Conservation (phyloP, 768 basidiomycete species). For the Peribolospora kevripleyi region DNA sequence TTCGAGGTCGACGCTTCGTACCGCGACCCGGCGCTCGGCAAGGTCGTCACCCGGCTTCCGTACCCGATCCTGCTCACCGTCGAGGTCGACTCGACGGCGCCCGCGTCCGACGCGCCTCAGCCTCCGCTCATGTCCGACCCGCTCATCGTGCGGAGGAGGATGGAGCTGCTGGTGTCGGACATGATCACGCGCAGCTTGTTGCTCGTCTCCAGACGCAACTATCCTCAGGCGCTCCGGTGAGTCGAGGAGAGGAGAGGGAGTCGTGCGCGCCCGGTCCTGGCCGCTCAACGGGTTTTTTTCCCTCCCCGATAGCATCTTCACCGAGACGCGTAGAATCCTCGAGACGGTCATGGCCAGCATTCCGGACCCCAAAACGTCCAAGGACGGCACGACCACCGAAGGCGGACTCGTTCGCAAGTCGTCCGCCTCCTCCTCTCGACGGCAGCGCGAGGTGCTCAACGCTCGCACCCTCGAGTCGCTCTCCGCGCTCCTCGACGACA, state of each 20-base stretch:
- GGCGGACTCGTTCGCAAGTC: no score
- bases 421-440: no score
- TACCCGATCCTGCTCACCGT: conserved; percentile 79
- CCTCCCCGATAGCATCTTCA: no score
- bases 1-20: conserved; percentile 81
- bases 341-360: no score
- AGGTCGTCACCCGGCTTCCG: conserved; percentile 59
- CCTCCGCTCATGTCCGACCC: conserved; percentile 34
- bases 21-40: conserved; percentile 65
- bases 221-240: conserved; percentile 68
- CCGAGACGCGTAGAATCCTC: no score
- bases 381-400: no score
- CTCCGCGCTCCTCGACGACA: conserved; percentile 61
- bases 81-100: not conserved
- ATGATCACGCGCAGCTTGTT: conserved; percentile 92
- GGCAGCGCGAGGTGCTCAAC: not conserved
- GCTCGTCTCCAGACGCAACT: conserved; percentile 73
- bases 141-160: conserved; percentile 69
- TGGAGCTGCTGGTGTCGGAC: conserved; percentile 89
- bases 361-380: no score
- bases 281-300: no score
- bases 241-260: conserved; percentile 36
- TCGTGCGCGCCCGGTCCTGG: no score
- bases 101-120: conserved; percentile 11
- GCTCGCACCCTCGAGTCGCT: conserved; percentile 28